These are phyloP conservation scores for Leishmania major DNA, from an alignment of 208 protist genomes.

Conservation along the genomic window DNA sequence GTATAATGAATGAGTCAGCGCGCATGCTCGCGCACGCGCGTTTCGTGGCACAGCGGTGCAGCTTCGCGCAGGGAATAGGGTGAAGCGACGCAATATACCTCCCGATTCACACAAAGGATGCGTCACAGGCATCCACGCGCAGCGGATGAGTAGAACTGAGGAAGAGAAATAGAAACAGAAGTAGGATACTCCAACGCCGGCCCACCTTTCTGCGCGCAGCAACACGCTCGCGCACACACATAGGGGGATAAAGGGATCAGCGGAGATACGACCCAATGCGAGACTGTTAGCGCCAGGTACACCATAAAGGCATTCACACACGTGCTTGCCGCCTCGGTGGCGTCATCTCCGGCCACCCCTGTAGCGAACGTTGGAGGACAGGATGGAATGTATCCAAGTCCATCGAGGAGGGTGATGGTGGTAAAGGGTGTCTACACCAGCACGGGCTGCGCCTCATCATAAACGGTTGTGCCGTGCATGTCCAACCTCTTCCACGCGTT, in stretches of 20 bases:
- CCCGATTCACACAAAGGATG: background rate
- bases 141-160: background rate
- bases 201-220: background rate
- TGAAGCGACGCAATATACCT: background rate
- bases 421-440: constrained; percentile 34
- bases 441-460: constrained; percentile 9
- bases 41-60: background rate
- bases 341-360: background rate
- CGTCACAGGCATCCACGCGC: background rate
- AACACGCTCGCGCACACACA: background rate
- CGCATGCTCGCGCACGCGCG: background rate
- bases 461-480: constrained; percentile 22
- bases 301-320: constrained; percentile 13
- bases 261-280: constrained; percentile 6
- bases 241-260: background rate
- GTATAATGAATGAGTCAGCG: background rate
- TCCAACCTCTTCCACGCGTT: constrained; percentile 39
- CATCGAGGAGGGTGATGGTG: constrained; percentile 32
- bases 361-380: background rate
- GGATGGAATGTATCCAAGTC: constrained; percentile 32
- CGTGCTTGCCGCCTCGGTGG: background rate
- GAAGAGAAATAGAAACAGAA: background rate
- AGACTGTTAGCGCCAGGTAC: constrained; percentile 10
- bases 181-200: background rate
- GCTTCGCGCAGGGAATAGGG: background rate